A percentile compares a stretch with the other conserved stretches of the same genome.
Evolutionary conservation across 2,329 filamentous ascomycete species (phyloP).

Genomic region (Leptographium galeiforme): DNA sequence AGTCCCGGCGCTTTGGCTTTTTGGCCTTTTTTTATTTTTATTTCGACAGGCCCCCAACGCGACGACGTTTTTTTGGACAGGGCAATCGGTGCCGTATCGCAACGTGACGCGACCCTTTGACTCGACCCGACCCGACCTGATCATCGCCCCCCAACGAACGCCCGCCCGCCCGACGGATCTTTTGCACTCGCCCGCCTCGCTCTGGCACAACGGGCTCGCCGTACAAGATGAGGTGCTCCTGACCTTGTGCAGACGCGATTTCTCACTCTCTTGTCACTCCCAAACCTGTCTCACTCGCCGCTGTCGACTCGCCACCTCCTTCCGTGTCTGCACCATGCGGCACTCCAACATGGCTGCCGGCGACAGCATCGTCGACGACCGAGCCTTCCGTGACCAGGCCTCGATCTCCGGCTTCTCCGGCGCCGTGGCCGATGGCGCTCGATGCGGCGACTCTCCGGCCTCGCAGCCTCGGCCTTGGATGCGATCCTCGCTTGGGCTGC

Average conservation of each 20-base stretch:
- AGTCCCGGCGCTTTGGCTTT: not conserved
- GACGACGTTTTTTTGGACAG: too few species aligned
- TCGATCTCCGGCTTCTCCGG: not conserved
- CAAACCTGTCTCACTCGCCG: not conserved
- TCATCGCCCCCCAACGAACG: not conserved
- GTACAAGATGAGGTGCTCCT: constrained; percentile 4
- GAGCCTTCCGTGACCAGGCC: not conserved
- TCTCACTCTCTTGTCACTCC: not conserved
- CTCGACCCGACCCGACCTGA: not conserved
- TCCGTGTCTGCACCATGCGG: not conserved
- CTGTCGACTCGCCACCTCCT: not conserved
- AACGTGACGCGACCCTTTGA: not conserved
- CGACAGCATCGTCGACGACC: not conserved
- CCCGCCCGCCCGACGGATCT: not conserved
- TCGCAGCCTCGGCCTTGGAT: not conserved
- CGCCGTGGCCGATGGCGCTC: too few species aligned
- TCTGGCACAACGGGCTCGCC: constrained; percentile 4
- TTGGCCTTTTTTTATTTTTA: not conserved
- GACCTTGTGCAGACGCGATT: not conserved
- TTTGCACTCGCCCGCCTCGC: not conserved
- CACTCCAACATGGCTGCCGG: not conserved
- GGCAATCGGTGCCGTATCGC: too few species aligned
- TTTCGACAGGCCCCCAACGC: not conserved
- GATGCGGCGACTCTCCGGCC: too few species aligned
- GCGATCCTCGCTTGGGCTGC: not conserved